phyloP scores from a whole-genome alignment of 1,284 basidiomycete species.

The Sporisorium sorghi region DNA sequence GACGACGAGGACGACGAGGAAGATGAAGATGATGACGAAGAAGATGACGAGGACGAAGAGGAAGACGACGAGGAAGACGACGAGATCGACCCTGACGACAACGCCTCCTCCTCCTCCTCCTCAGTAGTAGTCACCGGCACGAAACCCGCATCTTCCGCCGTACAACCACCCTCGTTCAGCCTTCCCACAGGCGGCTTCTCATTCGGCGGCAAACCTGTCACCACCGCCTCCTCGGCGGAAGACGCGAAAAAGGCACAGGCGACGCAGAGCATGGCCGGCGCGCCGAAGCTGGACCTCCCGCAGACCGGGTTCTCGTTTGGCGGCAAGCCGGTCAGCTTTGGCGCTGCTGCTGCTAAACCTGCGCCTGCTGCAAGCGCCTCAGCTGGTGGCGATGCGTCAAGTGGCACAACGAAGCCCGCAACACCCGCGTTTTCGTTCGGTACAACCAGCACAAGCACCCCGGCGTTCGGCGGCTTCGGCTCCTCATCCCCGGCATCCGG shows the following conservation, averaged over 20 bases:
- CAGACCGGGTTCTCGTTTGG: conserved; percentile 38
- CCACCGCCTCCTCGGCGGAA: conserved; percentile 4
- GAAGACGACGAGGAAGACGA: conserved; percentile 13
- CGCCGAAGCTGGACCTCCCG: conserved; percentile 24
- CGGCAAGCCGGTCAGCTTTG: conserved; percentile 36
- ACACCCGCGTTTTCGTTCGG: conserved; percentile 17
- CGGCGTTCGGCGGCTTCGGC: conserved; percentile 24
- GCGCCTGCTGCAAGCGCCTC: conserved; percentile 8
- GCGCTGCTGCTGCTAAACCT: conserved; percentile 10
- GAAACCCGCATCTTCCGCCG: conserved; percentile 15
- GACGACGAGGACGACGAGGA: conserved; percentile 26
- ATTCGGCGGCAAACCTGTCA: conserved; percentile 42
- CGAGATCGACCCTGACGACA: no score
- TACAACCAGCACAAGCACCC: conserved; percentile 1
- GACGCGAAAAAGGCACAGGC: conserved; percentile 42
- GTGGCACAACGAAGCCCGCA: neutral
- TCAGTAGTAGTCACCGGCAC: conserved; percentile 32
- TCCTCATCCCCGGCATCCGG: conserved; percentile 8
- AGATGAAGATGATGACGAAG: conserved; percentile 19
- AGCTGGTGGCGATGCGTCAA: neutral
- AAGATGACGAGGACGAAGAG: conserved; percentile 20
- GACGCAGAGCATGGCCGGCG: conserved; percentile 37
- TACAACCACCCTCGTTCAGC: conserved; percentile 35
- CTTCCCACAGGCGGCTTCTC: conserved; percentile 45
- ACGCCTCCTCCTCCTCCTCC: no score